Evolutionary conservation across 371 early-diverging fungal species (phyloP).

Genomic region (Fennellomyces sp.): DNA sequence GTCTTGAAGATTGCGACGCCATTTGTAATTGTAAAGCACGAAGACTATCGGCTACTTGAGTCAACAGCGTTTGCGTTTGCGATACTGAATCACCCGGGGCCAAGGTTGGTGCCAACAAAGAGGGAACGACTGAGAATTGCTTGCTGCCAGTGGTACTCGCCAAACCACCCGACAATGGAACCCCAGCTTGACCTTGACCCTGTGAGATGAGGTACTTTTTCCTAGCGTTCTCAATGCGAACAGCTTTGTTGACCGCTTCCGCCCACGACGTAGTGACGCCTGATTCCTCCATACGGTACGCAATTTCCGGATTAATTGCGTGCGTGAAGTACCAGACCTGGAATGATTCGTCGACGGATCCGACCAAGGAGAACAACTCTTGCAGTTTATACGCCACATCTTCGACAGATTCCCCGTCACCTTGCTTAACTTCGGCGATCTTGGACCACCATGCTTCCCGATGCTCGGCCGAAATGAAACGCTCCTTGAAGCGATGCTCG

Average conservation of each 20-base stretch:
- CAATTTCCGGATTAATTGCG: neutral
- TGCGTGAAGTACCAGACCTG: neutral
- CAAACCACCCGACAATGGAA: neutral
- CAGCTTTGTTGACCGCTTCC: neutral
- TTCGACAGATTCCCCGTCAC: neutral
- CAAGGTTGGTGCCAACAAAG: neutral
- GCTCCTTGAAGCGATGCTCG: neutral
- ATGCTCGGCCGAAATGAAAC: neutral
- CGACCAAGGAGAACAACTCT: constrained; percentile 2
- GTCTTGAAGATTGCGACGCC: neutral
- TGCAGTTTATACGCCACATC: neutral
- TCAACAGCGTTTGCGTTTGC: neutral
- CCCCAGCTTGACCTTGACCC: neutral
- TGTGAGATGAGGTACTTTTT: neutral
- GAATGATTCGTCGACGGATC: neutral
- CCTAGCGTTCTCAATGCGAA: neutral
- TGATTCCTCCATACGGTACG: neutral
- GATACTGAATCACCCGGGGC: neutral
- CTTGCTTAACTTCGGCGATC: neutral
- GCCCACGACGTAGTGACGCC: neutral
- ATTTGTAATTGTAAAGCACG: neutral
- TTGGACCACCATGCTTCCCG: neutral
- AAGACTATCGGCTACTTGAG: neutral
- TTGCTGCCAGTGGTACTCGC: neutral
- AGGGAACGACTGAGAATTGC: neutral